Percentiles rank a stretch among this genome's conserved stretches.
These are phyloP conservation scores for Amylocystis lapponica DNA, from an alignment of 768 basidiomycete genomes.

Conservation along the genomic window DNA sequence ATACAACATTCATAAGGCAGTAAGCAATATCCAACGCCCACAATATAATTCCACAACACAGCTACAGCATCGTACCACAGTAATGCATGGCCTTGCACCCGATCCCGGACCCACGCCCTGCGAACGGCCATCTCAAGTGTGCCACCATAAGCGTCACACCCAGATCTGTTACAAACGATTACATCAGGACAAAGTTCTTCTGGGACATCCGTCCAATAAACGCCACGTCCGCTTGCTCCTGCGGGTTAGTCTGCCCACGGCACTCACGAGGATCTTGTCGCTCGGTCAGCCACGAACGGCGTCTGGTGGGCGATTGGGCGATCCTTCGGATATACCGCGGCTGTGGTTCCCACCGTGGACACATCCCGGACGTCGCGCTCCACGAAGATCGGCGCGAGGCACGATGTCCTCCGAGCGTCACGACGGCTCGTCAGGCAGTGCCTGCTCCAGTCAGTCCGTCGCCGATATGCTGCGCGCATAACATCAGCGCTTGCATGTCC, in stretches of 20 bases:
- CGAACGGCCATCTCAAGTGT: no score
- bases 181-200: conserved; percentile 44
- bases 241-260: conserved; percentile 39
- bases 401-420: conserved; percentile 70
- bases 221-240: conserved; percentile 50
- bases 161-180: conserved; percentile 44
- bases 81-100: no score
- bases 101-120: no score
- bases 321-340: conserved; percentile 38
- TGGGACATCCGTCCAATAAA: conserved; percentile 35
- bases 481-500: background rate
- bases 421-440: conserved; percentile 49
- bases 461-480: conserved; percentile 48
- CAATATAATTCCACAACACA: no score
- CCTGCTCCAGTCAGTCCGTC: conserved; percentile 65
- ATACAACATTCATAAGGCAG: no score
- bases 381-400: conserved; percentile 51
- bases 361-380: conserved; percentile 67
- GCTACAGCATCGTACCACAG: no score
- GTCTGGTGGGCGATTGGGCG: conserved; percentile 11
- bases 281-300: conserved; percentile 24
- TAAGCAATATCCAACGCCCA: no score
- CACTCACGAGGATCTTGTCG: conserved; percentile 38
- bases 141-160: conserved; percentile 39
- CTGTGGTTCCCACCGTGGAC: conserved; percentile 55